Base-by-base conservation (phyloP, 495 filamentous ascomycete genomes). In the Aspergillus incahuasiensis region DNA sequence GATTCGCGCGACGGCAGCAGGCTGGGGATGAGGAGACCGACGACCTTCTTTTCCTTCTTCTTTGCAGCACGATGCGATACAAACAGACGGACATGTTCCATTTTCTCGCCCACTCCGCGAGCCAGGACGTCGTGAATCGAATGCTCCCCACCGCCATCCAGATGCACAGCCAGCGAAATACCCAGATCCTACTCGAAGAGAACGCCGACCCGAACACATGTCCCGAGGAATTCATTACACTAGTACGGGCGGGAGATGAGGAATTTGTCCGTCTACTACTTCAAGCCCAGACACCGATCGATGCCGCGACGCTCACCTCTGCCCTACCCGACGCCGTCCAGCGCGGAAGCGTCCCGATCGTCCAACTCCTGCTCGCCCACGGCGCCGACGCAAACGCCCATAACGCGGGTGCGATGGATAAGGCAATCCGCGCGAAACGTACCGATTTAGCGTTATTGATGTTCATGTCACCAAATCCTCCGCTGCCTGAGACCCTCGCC, bases 31-130 rank as follows among this genome's bases (percentile, higher is more conserved):
- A 56, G 1, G 54, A 56, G n/a, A 50, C 39, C 1, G 54, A 56
- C n/a, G 46, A 48, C 15, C 6, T 56, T 24, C 25, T 56, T 15
- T 42, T 56, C 19, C 39, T 28, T 11, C 16, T 56, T 21, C 35
- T 56, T 18, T 49, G 22, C 12, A 48, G 25, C 11, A 50, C 54
- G 12, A 42, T 56, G 46, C 39, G 47, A 34, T 48, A 56, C 19
- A 49, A 56, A 16, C 45, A 39, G 38, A 50, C 46, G 11, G 45
- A 56, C 12, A 56, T 56, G 54, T 38, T 56, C 5, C 54, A 56
- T 34, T 21, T 56, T 8, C 39, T 56, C 6, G 46, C 54, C 38
- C 54, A 56, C 8, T 28, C 39, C 6, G 54, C 54, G 6, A 56
- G 25, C 25, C 38, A 47, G 6, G 54, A 50, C 0, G 54, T 56